Evolutionary conservation across 306 rosid species (phyloP).

Genomic region (Medicago lupulina): DNA sequence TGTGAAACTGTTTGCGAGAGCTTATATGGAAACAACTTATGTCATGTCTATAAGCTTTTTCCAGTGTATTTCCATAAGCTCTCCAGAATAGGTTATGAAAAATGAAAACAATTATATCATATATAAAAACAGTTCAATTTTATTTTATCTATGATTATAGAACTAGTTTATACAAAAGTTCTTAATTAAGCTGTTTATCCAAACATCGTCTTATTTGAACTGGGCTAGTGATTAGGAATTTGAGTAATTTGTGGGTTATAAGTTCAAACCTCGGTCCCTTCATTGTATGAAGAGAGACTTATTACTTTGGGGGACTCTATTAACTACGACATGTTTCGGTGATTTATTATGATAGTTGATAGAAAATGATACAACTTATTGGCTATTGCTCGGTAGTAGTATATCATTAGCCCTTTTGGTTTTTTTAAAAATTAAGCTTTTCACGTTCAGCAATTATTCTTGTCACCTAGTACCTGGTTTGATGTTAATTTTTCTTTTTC

Average conservation of each 20-base stretch:
- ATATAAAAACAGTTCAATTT: not conserved
- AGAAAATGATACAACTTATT: not conserved
- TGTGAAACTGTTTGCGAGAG: not conserved
- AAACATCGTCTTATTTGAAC: not conserved
- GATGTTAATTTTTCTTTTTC: slow-evolving; percentile 18
- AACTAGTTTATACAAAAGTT: not conserved
- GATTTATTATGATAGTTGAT: not conserved
- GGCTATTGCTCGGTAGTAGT: no score
- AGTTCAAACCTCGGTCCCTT: not conserved
- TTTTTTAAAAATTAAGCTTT: slow-evolving; percentile 6
- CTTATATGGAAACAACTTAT: not conserved
- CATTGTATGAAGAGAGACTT: not conserved
- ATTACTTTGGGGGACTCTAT: not conserved
- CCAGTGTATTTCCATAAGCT: not conserved
- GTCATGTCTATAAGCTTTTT: not conserved
- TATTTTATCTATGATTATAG: not conserved
- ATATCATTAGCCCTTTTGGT: not conserved
- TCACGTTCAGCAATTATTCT: not conserved
- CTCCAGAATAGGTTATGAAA: no score
- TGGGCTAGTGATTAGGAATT: not conserved
- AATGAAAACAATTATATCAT: not conserved
- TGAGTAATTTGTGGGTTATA: not conserved
- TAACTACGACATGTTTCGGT: not conserved
- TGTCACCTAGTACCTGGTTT: slow-evolving; percentile 15
- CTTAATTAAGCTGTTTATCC: not conserved